Conservation (phyloP, 192 early-diverging fungal genomes). For the Chytriomyces sp. region DNA sequence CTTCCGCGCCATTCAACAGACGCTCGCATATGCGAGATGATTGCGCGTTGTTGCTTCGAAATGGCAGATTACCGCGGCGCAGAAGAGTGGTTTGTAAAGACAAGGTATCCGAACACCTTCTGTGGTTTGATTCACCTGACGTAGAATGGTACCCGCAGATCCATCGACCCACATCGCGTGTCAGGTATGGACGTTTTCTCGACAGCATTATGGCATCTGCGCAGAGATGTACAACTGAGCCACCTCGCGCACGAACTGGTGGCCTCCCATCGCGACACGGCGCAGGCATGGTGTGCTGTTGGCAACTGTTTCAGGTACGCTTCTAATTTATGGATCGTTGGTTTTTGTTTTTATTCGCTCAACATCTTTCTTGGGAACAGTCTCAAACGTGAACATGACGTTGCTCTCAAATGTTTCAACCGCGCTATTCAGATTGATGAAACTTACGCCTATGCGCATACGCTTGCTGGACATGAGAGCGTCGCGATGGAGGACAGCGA, state of each 20-base stretch:
- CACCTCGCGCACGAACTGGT: slow-evolving; percentile 77
- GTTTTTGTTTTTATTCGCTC: background rate
- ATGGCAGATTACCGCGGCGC: slow-evolving; percentile 28
- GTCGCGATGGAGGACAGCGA: slow-evolving; percentile 73
- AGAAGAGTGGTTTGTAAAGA: slow-evolving; percentile 23
- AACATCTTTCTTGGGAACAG: slow-evolving; percentile 58
- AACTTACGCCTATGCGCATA: slow-evolving; percentile 78
- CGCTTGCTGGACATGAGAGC: slow-evolving; percentile 83
- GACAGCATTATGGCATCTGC: slow-evolving; percentile 83
- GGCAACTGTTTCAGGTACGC: slow-evolving; percentile 49
- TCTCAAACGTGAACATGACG: slow-evolving; percentile 72
- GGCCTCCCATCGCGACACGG: slow-evolving; percentile 61
- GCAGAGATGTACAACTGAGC: slow-evolving; percentile 69
- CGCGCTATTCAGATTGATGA: slow-evolving; percentile 70
- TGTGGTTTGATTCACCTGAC: too few species aligned
- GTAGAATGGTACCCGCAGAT: too few species aligned
- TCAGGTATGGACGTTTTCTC: slow-evolving; percentile 86
- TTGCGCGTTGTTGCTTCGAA: slow-evolving; percentile 27
- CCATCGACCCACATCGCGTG: slow-evolving; percentile 70
- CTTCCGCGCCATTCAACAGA: slow-evolving; percentile 23
- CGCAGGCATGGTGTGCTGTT: slow-evolving; percentile 76
- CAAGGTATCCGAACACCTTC: slow-evolving; percentile 13
- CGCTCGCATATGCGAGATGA: slow-evolving; percentile 26
- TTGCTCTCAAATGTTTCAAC: slow-evolving; percentile 75
- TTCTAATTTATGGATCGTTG: background rate